A percentile compares a stretch with the other conserved stretches of the same genome.
These are phyloP conservation scores for Metschnikowia lochheadii DNA, from an alignment of 805 yeast species.

Conservation along the genomic window DNA sequence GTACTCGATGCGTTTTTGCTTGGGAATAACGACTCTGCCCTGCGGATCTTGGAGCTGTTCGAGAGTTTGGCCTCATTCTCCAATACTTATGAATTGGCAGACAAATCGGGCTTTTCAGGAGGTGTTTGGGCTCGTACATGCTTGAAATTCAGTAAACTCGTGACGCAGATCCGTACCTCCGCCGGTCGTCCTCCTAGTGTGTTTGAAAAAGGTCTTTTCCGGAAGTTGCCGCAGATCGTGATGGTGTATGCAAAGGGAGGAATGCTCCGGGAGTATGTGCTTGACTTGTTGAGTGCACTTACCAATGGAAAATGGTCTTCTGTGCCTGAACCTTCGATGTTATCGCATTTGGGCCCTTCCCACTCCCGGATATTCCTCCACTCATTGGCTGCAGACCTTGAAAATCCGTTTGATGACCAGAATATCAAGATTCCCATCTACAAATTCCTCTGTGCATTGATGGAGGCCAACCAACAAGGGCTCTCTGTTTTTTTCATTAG, in stretches of 20 bases:
- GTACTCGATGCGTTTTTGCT: constrained; percentile 56
- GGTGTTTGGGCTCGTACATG: constrained; percentile 47
- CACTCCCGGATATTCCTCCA: constrained; percentile 56
- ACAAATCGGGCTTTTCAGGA: constrained; percentile 44
- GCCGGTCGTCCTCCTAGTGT: constrained; percentile 50
- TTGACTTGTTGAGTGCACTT: constrained; percentile 54
- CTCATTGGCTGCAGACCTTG: constrained; percentile 59
- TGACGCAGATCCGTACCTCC: constrained; percentile 55
- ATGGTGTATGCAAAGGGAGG: constrained; percentile 50
- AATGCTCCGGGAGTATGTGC: constrained; percentile 45
- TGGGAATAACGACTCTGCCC: constrained; percentile 44
- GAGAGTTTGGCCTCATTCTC: constrained; percentile 41
- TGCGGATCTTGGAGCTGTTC: constrained; percentile 50
- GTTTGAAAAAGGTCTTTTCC: constrained; percentile 60
- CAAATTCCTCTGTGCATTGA: constrained; percentile 61
- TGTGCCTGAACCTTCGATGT: constrained; percentile 66
- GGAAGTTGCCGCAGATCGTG: constrained; percentile 53
- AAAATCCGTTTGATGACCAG: constrained; percentile 50
- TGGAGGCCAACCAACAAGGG: constrained; percentile 75
- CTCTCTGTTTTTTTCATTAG: constrained; percentile 66
- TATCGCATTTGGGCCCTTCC: constrained; percentile 73
- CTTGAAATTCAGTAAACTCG: constrained; percentile 52
- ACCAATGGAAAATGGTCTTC: constrained; percentile 51
- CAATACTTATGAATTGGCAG: constrained; percentile 36
- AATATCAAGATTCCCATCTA: constrained; percentile 52